Conservation (phyloP, 768 basidiomycete genomes). For the Termitomyces bulborhizus region DNA sequence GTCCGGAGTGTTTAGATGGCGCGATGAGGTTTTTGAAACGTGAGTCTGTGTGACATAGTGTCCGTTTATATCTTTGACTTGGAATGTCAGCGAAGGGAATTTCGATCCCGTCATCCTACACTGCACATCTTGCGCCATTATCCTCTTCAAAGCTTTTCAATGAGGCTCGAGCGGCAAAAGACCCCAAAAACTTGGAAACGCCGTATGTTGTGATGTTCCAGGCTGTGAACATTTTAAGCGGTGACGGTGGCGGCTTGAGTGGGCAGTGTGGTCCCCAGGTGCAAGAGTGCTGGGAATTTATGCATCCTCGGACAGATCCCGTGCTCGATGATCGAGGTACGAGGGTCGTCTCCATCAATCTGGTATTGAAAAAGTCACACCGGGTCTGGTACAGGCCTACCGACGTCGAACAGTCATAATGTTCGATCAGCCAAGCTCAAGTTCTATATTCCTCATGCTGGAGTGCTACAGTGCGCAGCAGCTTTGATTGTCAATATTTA, state of each 20-base stretch:
- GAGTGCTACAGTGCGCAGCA: slow-evolving; percentile 64
- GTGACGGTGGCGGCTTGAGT: slow-evolving; percentile 52
- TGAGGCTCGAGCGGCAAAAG: slow-evolving; percentile 65
- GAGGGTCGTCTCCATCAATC: neutral
- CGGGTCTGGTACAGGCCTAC: slow-evolving; percentile 57
- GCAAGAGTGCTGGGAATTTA: slow-evolving; percentile 98
- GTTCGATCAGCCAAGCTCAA: slow-evolving; percentile 77
- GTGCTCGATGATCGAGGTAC: slow-evolving; percentile 68
- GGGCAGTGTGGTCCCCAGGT: slow-evolving; percentile 75
- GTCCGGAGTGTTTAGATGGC: slow-evolving; percentile 96
- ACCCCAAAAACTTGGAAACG: slow-evolving; percentile 77
- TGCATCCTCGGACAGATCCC: slow-evolving; percentile 82
- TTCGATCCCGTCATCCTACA: slow-evolving; percentile 95
- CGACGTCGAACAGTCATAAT: slow-evolving; percentile 95
- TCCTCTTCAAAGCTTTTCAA: slow-evolving; percentile 91
- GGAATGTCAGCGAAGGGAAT: slow-evolving; percentile 70
- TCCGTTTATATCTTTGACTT: neutral
- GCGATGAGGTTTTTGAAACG: slow-evolving; percentile 91
- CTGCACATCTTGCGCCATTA: slow-evolving; percentile 89
- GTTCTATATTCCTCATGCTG: slow-evolving; percentile 94
- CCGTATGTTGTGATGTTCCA: slow-evolving; percentile 99
- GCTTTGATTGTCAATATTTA: neutral
- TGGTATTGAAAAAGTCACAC: neutral
- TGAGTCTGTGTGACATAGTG: slow-evolving; percentile 28
- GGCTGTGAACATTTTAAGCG: slow-evolving; percentile 85